A percentile compares a stretch with the other conserved stretches of the same genome.
phyloP scores from a whole-genome alignment of 2,329 filamentous ascomycete genomes.

The Penicillium sp. region DNA sequence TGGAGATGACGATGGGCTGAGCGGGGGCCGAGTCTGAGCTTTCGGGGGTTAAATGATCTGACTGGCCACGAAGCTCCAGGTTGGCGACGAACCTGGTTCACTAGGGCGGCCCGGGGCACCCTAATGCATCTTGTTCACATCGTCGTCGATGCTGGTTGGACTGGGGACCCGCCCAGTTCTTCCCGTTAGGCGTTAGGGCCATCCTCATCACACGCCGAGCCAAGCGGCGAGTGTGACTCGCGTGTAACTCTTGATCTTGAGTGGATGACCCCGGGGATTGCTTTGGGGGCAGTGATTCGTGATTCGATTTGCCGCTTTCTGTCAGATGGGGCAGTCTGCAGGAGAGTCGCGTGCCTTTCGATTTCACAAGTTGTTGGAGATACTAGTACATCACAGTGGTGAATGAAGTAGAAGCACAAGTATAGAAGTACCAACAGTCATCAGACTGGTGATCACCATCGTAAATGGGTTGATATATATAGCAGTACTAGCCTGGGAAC shows the following conservation, averaged over 20 bases:
- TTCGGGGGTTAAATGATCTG: conserved; percentile 13
- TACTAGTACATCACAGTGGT: background rate
- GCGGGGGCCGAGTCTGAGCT: conserved; percentile 14
- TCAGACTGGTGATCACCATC: too few relatives aligned
- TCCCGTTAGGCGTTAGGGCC: conserved; percentile 25
- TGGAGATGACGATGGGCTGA: conserved; percentile 12
- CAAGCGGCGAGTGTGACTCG: background rate
- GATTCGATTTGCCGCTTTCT: too few relatives aligned
- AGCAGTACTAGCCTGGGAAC: too few relatives aligned
- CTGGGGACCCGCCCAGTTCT: conserved; percentile 22
- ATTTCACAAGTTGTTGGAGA: background rate
- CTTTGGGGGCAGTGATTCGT: too few relatives aligned
- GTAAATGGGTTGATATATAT: too few relatives aligned
- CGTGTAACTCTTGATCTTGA: background rate
- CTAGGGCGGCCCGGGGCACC: conserved; percentile 8
- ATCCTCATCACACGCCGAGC: conserved; percentile 23
- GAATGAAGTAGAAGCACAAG: background rate
- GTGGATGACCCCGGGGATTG: too few relatives aligned
- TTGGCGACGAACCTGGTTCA: conserved; percentile 15
- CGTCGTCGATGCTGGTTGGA: conserved; percentile 23
- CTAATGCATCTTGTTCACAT: conserved; percentile 33
- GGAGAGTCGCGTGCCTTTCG: background rate
- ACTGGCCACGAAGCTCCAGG: conserved; percentile 20
- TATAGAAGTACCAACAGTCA: background rate
- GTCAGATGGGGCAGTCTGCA: too few relatives aligned